Evolutionary conservation across 2,329 filamentous ascomycete species (phyloP), one percentile per base, ranked within the genome.

Genomic region (Penicillium paneum): DNA sequence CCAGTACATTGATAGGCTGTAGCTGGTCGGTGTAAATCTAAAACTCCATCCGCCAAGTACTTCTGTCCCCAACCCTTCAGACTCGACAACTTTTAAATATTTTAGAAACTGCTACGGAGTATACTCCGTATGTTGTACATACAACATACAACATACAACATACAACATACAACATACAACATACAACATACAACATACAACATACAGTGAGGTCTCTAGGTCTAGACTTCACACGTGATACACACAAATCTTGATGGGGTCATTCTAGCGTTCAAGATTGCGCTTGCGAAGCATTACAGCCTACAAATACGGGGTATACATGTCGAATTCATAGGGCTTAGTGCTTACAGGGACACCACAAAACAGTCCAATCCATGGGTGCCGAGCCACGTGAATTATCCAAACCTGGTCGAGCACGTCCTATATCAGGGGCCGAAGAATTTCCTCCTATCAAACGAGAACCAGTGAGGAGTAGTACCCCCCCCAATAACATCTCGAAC

Each of bases 1-100:
- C 57, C 54, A 49, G 57, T 51, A 19, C 42, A 34, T 0, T 31
- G 58, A 63, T 61, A 2, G 15, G 8, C 12, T 24, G 10, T 35
- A 50, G 60, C 13, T 38, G 36, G 60, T 59, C 55, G 49, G 29
- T n/a, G 13, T 11, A 8, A 47, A 57, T 24, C 21, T 4, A 24
- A 24, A 24, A 24, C 21, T 5, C 21, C 21, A 24, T 24, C 21
- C 21, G 5, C 21, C 21, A 24, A 24, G 21, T 24, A 24, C 21
- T 24, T 24, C 21, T 24, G 21, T 28, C 10, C 26, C 26, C 4
- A 8, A 26, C 6, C 13, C 38, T n/a, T 8, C 11, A 28, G 17
- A 29, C 7, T 15, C 24, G 13, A 28, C 8, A 28, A 28, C 1
- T 39, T 12, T 11, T 8, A 32, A 48, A 29, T 17, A n/a, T 31